phyloP scores from a whole-genome alignment of 805 yeast species.

The Candida anglica region DNA sequence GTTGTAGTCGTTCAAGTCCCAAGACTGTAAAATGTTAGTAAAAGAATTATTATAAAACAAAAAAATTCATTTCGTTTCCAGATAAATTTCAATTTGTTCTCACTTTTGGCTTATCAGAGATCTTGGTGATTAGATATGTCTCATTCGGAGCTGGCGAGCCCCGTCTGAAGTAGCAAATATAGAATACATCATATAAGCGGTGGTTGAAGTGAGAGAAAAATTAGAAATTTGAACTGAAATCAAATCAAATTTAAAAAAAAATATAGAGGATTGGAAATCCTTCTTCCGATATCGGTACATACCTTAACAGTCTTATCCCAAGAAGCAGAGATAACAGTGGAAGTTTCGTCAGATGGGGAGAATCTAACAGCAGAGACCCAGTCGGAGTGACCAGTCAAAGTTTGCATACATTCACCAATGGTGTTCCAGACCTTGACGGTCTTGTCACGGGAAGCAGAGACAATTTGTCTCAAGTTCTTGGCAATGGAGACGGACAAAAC shows the following conservation, averaged over 20 bases:
- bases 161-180: conserved; percentile 99
- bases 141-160: conserved; percentile 71
- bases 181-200: conserved; percentile 66
- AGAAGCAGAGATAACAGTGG: conserved; percentile 93
- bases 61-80: background rate
- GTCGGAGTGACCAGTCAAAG: conserved; percentile 94
- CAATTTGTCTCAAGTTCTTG: conserved; percentile 94
- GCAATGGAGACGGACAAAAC: conserved; percentile 96
- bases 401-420: conserved; percentile 93
- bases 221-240: conserved; percentile 3
- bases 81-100: conserved; percentile 1
- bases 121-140: conserved; percentile 97
- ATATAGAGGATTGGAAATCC: conserved; percentile 3
- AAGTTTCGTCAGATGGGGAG: conserved; percentile 75
- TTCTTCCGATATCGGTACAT: conserved; percentile 44
- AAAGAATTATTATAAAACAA: conserved; percentile 6
- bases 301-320: conserved; percentile 99
- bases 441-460: conserved; percentile 98
- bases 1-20: conserved; percentile 85
- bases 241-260: conserved; percentile 5
- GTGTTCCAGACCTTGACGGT: conserved; percentile 99
- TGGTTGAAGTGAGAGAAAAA: conserved; percentile 1
- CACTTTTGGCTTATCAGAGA: conserved; percentile 65
- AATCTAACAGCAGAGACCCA: conserved; percentile 99
- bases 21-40: conserved; percentile 70